These are phyloP conservation scores for Penicillium malachiteum DNA, from an alignment of 495 filamentous ascomycete genomes.

Conservation along the genomic window DNA sequence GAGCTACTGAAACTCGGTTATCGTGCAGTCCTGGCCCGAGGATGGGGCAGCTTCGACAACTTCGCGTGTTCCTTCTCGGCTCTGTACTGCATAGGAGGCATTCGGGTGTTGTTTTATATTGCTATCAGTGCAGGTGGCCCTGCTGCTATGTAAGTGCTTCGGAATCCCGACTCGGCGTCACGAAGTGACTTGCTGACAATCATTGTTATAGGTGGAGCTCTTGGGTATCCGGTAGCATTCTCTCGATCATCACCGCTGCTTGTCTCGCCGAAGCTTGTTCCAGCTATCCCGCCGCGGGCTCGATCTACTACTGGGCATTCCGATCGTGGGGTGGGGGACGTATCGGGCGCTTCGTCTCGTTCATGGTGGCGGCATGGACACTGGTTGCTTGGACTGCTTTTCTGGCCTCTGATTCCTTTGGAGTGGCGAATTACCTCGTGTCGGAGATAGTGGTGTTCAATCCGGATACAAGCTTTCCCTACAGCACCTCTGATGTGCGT, in stretches of 20 bases:
- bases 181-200: constrained; percentile 4
- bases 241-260: constrained; percentile 36
- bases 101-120: constrained; percentile 35
- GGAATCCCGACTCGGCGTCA: not conserved
- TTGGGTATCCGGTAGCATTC: constrained; percentile 35
- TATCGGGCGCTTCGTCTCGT: constrained; percentile 32
- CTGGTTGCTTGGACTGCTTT: constrained; percentile 38
- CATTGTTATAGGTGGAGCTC: constrained; percentile 31
- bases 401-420: constrained; percentile 36
- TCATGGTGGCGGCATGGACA: constrained; percentile 37
- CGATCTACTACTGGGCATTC: constrained; percentile 42
- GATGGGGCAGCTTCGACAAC: constrained; percentile 35
- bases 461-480: constrained; percentile 31
- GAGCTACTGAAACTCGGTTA: constrained; percentile 35
- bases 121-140: constrained; percentile 34
- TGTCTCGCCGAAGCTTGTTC: constrained; percentile 38
- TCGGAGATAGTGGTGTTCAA: constrained; percentile 34
- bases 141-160: constrained; percentile 27
- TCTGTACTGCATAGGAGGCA: constrained; percentile 33
- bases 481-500: constrained; percentile 29
- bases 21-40: constrained; percentile 29
- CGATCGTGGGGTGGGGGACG: constrained; percentile 33
- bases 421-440: constrained; percentile 36
- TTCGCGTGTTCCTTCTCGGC: constrained; percentile 38
- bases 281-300: constrained; percentile 34